Base-by-base conservation (phyloP, 805 yeast species). In the Cyberlindnera subsufficiens region DNA sequence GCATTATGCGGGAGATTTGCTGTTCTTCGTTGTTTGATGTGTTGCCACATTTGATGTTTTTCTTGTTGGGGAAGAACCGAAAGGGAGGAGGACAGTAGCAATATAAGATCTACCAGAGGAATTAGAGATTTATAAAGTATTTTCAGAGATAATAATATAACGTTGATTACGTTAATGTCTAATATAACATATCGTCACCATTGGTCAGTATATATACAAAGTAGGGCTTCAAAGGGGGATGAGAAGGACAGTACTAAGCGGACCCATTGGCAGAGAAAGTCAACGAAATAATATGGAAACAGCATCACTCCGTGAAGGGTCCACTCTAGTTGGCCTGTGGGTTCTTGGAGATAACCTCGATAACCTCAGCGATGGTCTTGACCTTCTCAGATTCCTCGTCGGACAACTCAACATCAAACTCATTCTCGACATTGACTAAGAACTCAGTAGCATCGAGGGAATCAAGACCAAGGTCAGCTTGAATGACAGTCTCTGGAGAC, bases 361-460 rank as follows among this genome's bases (percentile, higher is more conserved):
- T 78, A 47, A 96, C 95, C 71, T 90, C 96, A 55, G 87, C 89
- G 52, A 93, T 93, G 43, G 95, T 86, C 72, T 85, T 88, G 66
- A 93, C 82, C 62, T 85, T 90, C 64, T 91, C 97, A 42, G 96
- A 93, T 56, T 87, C 86, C 64, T 85, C 82, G 69, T 88, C 96
- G 31, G 95, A 88, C 60, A 86, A 79, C 63, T 83, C 86, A 60
- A 87, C 77, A 58, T 86, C 88, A 52, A 82, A 82, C 64, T 82
- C 90, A 74, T 90, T 96, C 73, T 91, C 99, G 59, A 91, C 82
- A 44, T 96, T 96, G 66, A 93, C 96, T 56, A 93, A 76, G 43
- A 93, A 90, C 71, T 91, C 99, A 49, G 91, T 96, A 50, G 93
- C 85, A 61, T 91, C 99, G 53, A 91, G 75, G 9, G 96, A 86